phyloP scores from a whole-genome alignment of 345 rosid genomes.

The Psidium friedrichsthalianum region DNA sequence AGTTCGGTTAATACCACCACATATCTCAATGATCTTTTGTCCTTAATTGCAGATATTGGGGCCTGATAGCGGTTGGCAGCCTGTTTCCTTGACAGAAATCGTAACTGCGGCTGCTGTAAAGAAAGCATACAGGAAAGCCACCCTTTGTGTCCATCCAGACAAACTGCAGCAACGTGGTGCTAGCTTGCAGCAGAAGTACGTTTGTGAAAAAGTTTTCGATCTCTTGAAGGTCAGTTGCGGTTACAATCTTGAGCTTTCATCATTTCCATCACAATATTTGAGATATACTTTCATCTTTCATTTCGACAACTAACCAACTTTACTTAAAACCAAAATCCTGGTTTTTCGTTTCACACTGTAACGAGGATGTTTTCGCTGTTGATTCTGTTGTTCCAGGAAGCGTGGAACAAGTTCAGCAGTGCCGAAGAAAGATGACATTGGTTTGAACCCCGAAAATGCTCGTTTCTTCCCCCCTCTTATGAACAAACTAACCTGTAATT shows the following conservation, averaged over 20 bases:
- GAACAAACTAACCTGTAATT: neutral
- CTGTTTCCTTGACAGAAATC: constrained; percentile 71
- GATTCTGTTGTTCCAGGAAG: constrained; percentile 28
- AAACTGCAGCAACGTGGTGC: constrained; percentile 98
- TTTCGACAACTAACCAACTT: neutral
- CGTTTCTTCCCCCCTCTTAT: too few species aligned
- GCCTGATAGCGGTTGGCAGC: constrained; percentile 90
- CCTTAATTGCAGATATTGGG: constrained; percentile 59
- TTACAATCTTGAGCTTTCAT: neutral
- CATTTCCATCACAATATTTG: neutral
- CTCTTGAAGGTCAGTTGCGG: constrained; percentile 58
- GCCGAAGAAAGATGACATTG: constrained; percentile 29
- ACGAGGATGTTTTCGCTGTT: neutral
- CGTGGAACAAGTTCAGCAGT: constrained; percentile 56
- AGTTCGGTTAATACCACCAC: neutral
- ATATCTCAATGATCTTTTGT: neutral
- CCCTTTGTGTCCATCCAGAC: constrained; percentile 86
- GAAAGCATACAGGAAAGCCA: constrained; percentile 89
- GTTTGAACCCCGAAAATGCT: neutral
- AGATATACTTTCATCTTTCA: neutral
- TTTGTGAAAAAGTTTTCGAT: constrained; percentile 89
- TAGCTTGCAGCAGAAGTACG: constrained; percentile 77
- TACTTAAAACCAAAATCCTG: neutral
- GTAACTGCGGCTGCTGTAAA: constrained; percentile 60
- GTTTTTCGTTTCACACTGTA: neutral